A percentile compares a stretch with the other conserved stretches of the same genome.
Conservation (phyloP, 1,284 basidiomycete genomes). For the Puccinia triticina region DNA sequence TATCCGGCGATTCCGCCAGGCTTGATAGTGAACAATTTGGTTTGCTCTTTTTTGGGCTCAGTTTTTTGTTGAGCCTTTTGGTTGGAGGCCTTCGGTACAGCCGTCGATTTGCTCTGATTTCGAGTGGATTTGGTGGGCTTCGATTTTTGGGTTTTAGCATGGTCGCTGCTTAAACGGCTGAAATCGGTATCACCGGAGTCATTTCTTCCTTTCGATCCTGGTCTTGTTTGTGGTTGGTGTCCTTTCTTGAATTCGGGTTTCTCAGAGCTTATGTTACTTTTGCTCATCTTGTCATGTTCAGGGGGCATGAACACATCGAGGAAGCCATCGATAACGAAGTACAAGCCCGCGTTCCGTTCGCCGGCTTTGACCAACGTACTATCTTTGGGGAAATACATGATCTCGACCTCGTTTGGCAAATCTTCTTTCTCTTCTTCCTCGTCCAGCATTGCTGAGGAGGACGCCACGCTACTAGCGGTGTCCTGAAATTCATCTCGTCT, state of each 20-base stretch:
- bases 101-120: constrained; percentile 32
- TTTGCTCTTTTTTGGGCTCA: constrained; percentile 53
- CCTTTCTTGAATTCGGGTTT: constrained; percentile 3
- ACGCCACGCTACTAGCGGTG: constrained; percentile 50
- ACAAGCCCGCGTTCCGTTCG: constrained; percentile 85
- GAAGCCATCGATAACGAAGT: constrained; percentile 97
- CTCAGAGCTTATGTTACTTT: constrained; percentile 49
- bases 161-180: not conserved
- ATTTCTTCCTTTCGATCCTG: constrained; percentile 15
- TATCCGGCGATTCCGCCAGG: constrained; percentile 98
- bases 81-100: not conserved
- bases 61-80: constrained; percentile 12
- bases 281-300: constrained; percentile 19
- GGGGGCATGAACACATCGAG: constrained; percentile 83
- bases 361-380: constrained; percentile 84
- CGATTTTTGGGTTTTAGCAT: not conserved
- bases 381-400: constrained; percentile 86
- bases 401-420: constrained; percentile 93
- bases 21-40: constrained; percentile 81
- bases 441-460: constrained; percentile 56
- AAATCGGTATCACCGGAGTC: not conserved
- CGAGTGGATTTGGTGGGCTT: constrained; percentile 2
- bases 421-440: constrained; percentile 69
- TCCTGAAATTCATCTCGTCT: constrained; percentile 38
- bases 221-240: constrained; percentile 40